Percentiles rank a stretch among this genome's conserved stretches.
phyloP scores from a whole-genome alignment of 495 filamentous ascomycete genomes.

The Podospora tetraspora region DNA sequence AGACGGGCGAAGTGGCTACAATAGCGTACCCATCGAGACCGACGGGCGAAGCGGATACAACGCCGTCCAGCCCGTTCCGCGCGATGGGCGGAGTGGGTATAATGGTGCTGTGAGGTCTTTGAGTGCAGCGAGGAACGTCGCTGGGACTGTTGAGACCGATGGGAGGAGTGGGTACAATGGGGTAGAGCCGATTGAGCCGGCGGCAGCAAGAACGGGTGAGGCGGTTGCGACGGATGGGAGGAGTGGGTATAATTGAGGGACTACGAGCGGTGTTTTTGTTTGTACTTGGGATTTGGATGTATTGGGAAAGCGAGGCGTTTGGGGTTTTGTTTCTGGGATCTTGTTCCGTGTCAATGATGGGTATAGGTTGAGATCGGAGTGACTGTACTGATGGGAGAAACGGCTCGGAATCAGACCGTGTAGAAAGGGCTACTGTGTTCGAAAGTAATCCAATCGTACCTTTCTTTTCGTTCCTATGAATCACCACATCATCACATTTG shows the following conservation, averaged over 20 bases:
- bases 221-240: neutral
- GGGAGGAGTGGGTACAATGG: neutral
- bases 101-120: neutral
- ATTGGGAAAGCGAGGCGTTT: neutral
- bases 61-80: neutral
- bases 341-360: too few species aligned
- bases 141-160: neutral
- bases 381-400: too few species aligned
- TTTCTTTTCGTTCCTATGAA: too few species aligned
- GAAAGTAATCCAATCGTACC: too few species aligned
- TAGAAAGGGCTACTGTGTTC: too few species aligned
- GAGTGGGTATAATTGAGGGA: neutral
- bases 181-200: neutral
- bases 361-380: too few species aligned
- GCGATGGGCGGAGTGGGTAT: neutral
- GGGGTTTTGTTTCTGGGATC: neutral
- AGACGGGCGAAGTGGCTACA: neutral
- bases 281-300: neutral
- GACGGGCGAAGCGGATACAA: neutral
- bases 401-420: too few species aligned
- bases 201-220: neutral
- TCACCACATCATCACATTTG: too few species aligned
- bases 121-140: neutral
- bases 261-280: too few species aligned
- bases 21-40: neutral